Base-by-base conservation (phyloP, 164 flowering plant species). In the Warburgia ugandensis region DNA sequence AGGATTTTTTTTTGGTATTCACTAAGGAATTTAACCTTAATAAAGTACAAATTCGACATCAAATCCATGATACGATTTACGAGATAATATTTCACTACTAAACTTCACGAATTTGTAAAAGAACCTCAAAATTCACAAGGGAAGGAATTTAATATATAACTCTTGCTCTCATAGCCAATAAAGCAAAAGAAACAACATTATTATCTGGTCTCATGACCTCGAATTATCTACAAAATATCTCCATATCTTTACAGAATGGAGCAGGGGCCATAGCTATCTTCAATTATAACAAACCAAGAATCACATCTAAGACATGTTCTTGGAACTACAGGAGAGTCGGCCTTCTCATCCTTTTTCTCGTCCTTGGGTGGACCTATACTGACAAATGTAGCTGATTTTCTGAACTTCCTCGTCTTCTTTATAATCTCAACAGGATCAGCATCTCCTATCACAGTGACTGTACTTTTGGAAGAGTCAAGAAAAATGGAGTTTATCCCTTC, bases 401-500 rank as follows among this genome's bases (percentile, higher is more conserved):
- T 67, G 76, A 58, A 77, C 37, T 77, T 73, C 50, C 82, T 73
- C 16, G 73, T 68, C 62, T 67, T 68, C 46, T 70, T 67, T 5
- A 77, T 71, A 60, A 80, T 68, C 58, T 20, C 41, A 21, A 62
- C 68, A 21, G 81, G 81, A 61, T 80, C 86, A 5, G 77, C 73
- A 13, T 73, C 80, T 17, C 86, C 83, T 0, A 65, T 53, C 21
- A 77, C 73, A 0, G 86, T 75, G 7, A 48, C 74, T 0, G 74
- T 75, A 35, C 60, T 61, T 42, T 77, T 80, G 19, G 80, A 46
- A 0, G 77, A 52, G 71, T 77, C 86, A 2, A 77, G 77, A 35
- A 65, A 78, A 19, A 77, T 66, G 2, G 82, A 77, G 44, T 64
- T 74, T 62, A 79, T 62, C n/a, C 84, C 79, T 64, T 68, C 84